These are phyloP conservation scores for Austroboletus festivus DNA, from an alignment of 768 basidiomycete genomes.

Conservation along the genomic window DNA sequence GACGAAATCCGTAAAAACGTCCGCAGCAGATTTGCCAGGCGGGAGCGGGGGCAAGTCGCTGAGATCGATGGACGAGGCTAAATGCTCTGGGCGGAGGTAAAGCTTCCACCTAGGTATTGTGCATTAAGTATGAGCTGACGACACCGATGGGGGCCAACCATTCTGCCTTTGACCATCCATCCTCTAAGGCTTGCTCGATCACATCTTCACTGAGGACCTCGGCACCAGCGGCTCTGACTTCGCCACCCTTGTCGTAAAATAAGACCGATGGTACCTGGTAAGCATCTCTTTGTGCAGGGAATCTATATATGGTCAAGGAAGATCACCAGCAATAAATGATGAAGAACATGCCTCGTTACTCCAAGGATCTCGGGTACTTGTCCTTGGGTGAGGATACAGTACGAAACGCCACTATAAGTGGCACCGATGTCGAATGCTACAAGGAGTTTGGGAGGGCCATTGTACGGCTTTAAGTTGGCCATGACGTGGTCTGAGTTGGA, in stretches of 20 bases:
- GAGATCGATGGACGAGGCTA: conserved; percentile 15
- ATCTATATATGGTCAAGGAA: conserved; percentile 27
- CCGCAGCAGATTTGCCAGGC: conserved; percentile 9
- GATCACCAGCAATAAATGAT: background rate
- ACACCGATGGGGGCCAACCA: conserved; percentile 11
- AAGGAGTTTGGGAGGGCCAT: conserved; percentile 31
- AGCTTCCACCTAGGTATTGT: conserved; percentile 23
- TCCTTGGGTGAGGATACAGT: conserved; percentile 19
- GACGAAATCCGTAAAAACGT: conserved; percentile 24
- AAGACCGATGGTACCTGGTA: conserved; percentile 43
- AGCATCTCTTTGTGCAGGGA: conserved; percentile 37
- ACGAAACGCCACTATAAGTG: conserved; percentile 44
- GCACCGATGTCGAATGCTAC: conserved; percentile 49
- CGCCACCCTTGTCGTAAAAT: conserved; percentile 39
- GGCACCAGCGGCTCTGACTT: conserved; percentile 38
- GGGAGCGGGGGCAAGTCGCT: conserved; percentile 31
- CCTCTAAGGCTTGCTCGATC: conserved; percentile 35
- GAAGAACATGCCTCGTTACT: conserved; percentile 5
- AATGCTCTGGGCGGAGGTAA: conserved; percentile 15
- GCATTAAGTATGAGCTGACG: background rate
- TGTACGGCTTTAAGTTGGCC: conserved; percentile 2
- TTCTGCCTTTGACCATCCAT: conserved; percentile 18
- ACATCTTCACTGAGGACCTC: conserved; percentile 34
- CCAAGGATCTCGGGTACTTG: conserved; percentile 13
- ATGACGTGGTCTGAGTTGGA: conserved; percentile 1